Base-by-base conservation (phyloP, 768 basidiomycete genomes). In the Lentinula aciculospora region DNA sequence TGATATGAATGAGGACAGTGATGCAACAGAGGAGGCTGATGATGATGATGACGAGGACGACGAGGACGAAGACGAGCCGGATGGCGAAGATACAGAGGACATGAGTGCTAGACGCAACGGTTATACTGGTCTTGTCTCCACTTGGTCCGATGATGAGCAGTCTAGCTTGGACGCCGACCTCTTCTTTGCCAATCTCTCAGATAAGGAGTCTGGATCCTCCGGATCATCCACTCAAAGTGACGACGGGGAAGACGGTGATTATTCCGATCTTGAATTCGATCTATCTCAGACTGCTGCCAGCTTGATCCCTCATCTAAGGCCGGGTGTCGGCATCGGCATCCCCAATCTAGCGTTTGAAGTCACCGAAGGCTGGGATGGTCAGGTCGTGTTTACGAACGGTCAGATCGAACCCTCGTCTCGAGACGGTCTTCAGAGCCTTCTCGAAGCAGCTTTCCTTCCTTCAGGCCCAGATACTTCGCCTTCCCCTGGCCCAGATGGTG, bases 141-240 rank as follows among this genome's bases (percentile, higher is more conserved):
- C 87, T 42, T 93, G 89, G 89, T 86, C 86, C 39, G 86, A 88
- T 19, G 87, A 85, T 58, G 72, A 85, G 61, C 89, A 90, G 67
- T 86, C 84, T 2, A 82, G 79, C 59, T 89, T 90, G 63, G 91
- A 93, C 63, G 91, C 91, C 9, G 89, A 92, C 60, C 69, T 92
- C 0, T 92, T 93, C 73, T 92, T 93, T 65, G 83, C 86, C 56
- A 87, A 90, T 65, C 80, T 92, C 40, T 83, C 84, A 36, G 88
- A 82, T 64, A 69, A 78, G 1, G 80, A 77, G 21, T 79, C 44
- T 37, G 15, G 19, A 12, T 44, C 40, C 5, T 56, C 55, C 3
- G 56, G 46, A 12, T 57, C 64, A 27, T 58, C 60, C 34, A 66
- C 73, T 40, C 66, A 67, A 37, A 48, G 66, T 70, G 31, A 66